Evolutionary conservation across 1,284 basidiomycete genomes (phyloP), one percentile per base, ranked within the genome.

Genomic region (Rhodotorula sp.): DNA sequence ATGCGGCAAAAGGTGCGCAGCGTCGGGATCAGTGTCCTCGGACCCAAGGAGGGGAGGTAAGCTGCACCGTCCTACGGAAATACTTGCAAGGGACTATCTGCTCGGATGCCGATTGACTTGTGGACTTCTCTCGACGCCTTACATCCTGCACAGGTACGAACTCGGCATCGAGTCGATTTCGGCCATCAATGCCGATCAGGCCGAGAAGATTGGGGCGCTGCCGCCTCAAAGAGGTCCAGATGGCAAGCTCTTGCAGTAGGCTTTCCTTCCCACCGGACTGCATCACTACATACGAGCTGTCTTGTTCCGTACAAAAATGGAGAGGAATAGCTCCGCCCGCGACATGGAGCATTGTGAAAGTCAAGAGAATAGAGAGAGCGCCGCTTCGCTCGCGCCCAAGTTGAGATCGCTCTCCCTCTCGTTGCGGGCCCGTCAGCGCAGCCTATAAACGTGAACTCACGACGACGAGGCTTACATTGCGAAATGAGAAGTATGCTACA

Each of bases 21-120:
- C 21, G 84, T 96, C 21, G 93, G 93, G 5, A 89, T 96, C 48
- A 92, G 91, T 2, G 82, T 93, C 21, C 83, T 93, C 12, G 91
- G 91, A 20, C 78, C 78, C 18, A 69, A 66, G 62, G 73, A 76
- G 64, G 78, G 78, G 6, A 59, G 71, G 69, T 76, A 23, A 59
- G 69, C 54, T 23, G 20, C 6, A 39, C 63, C 57, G 3, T 20
- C 49, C 60, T 1, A 12, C 10, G 10, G 10, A 43, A 14, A 10
- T 49, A 21, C 48, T 51, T 20, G 20, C 34, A 34, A 46, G 12
- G 20, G 29, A 29, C 29, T 18, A 18, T n/a, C 51, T 43, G 18
- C 18, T 46, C 4, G 23, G 15, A 1, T 49, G 14, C 31, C 0
- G 26, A 54, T 2, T 5, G 7, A 2, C 21, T 49, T 60, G 26